Evolutionary conservation across 106 monocot genomes (phyloP).

Genomic region (Ottelia alismoides): DNA sequence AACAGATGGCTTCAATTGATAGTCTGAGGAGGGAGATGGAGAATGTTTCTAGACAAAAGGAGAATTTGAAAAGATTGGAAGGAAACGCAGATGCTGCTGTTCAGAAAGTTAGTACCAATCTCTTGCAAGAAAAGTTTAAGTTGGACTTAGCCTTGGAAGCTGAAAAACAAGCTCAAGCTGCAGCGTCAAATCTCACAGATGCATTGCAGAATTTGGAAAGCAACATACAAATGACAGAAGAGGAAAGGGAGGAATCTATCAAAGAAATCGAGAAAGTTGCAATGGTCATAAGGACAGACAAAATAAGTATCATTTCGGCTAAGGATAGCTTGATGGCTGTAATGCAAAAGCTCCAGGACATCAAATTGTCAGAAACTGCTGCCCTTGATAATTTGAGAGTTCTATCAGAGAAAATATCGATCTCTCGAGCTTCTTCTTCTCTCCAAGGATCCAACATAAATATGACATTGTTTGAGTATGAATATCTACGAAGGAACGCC

Average conservation of each 20-base stretch:
- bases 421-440: slow-evolving; percentile 11
- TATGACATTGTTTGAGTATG: slow-evolving; percentile 50
- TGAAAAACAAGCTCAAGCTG: slow-evolving; percentile 28
- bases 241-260: slow-evolving; percentile 21
- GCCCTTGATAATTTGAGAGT: slow-evolving; percentile 30
- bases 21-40: slow-evolving; percentile 32
- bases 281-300: slow-evolving; percentile 13
- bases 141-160: slow-evolving; percentile 26
- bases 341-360: slow-evolving; percentile 30
- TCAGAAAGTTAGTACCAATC: slow-evolving; percentile 42
- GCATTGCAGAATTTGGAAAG: slow-evolving; percentile 30
- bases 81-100: slow-evolving; percentile 38
- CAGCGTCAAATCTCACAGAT: slow-evolving; percentile 30
- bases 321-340: slow-evolving; percentile 29
- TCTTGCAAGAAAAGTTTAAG: slow-evolving; percentile 54
- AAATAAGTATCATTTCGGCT: slow-evolving; percentile 5
- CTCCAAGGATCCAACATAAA: slow-evolving; percentile 13
- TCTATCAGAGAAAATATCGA: slow-evolving; percentile 25
- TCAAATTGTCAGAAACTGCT: slow-evolving; percentile 40
- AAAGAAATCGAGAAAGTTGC: slow-evolving; percentile 18
- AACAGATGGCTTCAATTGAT: slow-evolving; percentile 66
- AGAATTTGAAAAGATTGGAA: slow-evolving; percentile 24
- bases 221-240: slow-evolving; percentile 25
- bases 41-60: slow-evolving; percentile 14
- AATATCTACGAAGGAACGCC: slow-evolving; percentile 42